Base-by-base conservation (phyloP, 2,329 filamentous ascomycete genomes). In the Aspergillus thermomutatus region DNA sequence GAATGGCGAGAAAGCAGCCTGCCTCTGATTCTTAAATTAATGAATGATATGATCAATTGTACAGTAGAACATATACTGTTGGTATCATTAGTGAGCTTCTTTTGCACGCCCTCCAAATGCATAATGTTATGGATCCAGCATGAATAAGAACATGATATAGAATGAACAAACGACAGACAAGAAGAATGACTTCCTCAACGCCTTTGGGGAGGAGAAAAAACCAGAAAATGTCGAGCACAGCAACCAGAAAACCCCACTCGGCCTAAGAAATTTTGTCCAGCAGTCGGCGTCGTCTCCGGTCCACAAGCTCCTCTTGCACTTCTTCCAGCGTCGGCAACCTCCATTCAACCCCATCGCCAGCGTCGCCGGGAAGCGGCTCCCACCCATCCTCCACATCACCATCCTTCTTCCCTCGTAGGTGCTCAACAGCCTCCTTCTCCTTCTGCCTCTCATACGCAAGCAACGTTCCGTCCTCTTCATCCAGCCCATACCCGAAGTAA, bases 401-500 rank as follows among this genome's bases (percentile, higher is more conserved):
- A 21, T 84, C 82, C 14, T 77, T 80, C 62, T 81, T 80, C 54
- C 79, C 79, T 60, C 87, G 80, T 66, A 96, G 77, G 59, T 85
- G 81, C 66, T 91, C 87, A 58, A 85, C 81, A 0, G 92, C 91
- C 72, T 95, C 89, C 63, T 86, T 83, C 80, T 97, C 94, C 77
- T 92, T 94, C 68, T 85, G 80, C 48, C 79, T 82, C 80, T 99
- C 94, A 72, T 95, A 96, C 52, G 80, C 84, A 61, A 97, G 72
- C 69, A 97, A 72, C 48, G 82, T 85, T 0, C 88, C 90, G 72
- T 96, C 91, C 74, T 97, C 94, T 74, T 97, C 92, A 65, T 92
- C 91, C 7, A 92, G 83, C 59, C 92, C 92, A 74, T 96, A 99
- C 43, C 94, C 94, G 73, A 97, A 99, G 75, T 99, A 99, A 31